Evolutionary conservation across 768 basidiomycete genomes (phyloP).

Genomic region (Nevesoporus exiguus): DNA sequence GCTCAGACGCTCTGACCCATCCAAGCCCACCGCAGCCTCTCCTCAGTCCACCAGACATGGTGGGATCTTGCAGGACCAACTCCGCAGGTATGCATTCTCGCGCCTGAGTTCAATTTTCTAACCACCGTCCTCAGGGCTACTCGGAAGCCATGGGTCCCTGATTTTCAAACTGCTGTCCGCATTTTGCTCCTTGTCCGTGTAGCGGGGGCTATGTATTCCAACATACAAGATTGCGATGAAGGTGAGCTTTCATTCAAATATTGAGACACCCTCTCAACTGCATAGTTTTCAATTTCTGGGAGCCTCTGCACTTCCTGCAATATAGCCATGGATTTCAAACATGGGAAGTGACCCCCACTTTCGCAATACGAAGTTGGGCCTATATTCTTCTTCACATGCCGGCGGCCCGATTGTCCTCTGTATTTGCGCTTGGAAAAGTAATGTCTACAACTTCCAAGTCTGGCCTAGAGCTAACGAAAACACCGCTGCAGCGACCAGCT

Average conservation of each 20-base stretch:
- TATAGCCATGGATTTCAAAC: conserved; percentile 92
- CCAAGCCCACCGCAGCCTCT: conserved; percentile 14
- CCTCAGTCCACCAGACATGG: conserved; percentile 46
- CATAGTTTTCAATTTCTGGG: conserved; percentile 98
- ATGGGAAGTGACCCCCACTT: conserved; percentile 92
- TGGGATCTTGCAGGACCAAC: conserved; percentile 77
- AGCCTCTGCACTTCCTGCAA: conserved; percentile 90
- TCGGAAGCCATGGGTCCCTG: conserved; percentile 80
- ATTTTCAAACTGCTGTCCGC: conserved; percentile 79
- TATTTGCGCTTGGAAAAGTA: conserved; percentile 73
- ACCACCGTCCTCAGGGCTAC: conserved; percentile 45
- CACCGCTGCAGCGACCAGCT: conserved; percentile 58
- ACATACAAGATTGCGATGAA: conserved; percentile 96
- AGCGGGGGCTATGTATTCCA: conserved; percentile 88
- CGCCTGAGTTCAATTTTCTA: conserved; percentile 8
- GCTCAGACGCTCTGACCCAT: conserved; percentile 43
- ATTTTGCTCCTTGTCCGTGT: conserved; percentile 79
- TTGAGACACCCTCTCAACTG: neutral
- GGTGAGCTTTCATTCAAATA: conserved; percentile 42
- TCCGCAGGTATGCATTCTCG: conserved; percentile 53
- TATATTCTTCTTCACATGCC: conserved; percentile 83
- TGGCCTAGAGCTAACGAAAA: conserved; percentile 13
- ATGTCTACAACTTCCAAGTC: conserved; percentile 11
- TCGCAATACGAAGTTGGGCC: conserved; percentile 92
- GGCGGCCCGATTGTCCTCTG: conserved; percentile 55